phyloP scores from a whole-genome alignment of 345 rosid genomes.

The Streptanthus diversifolius region DNA sequence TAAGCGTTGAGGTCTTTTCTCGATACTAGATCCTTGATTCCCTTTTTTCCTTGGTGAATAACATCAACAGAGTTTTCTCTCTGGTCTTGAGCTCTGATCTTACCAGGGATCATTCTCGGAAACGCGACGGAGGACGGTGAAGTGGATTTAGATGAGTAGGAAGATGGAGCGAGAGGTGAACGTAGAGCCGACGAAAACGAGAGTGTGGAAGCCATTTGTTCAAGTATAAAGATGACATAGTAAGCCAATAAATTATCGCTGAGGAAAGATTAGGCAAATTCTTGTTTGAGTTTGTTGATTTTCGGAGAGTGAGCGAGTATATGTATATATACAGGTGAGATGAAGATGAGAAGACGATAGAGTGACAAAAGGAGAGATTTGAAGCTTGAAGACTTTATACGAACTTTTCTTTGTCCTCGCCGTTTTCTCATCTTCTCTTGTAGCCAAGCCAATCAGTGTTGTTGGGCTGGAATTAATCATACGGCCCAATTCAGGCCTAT shows the following conservation, averaged over 20 bases:
- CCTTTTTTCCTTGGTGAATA: slow-evolving; percentile 38
- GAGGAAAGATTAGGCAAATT: background rate
- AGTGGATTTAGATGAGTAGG: background rate
- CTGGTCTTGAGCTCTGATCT: slow-evolving; percentile 44
- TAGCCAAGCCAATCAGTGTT: background rate
- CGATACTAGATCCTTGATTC: slow-evolving; percentile 39
- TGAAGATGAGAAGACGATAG: background rate
- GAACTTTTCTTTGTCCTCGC: slow-evolving; percentile 5
- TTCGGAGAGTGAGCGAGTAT: background rate
- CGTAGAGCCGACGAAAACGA: slow-evolving; percentile 29
- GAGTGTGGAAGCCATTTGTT: slow-evolving; percentile 43
- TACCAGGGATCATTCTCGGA: slow-evolving; percentile 18
- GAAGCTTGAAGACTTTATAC: slow-evolving; percentile 31
- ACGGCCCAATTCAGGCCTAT: slow-evolving; percentile 3
- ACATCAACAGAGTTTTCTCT: slow-evolving; percentile 52
- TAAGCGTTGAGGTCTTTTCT: slow-evolving; percentile 45
- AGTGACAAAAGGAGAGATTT: slow-evolving; percentile 2
- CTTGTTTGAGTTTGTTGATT: background rate
- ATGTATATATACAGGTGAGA: background rate
- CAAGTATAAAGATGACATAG: background rate
- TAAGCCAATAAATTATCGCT: background rate
- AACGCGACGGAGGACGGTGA: slow-evolving; percentile 34
- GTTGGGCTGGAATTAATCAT: background rate
- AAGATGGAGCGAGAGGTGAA: slow-evolving; percentile 14
- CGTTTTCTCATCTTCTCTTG: slow-evolving; percentile 19